phyloP scores from a whole-genome alignment of 257 asterid genomes.

The Striga asiatica region DNA sequence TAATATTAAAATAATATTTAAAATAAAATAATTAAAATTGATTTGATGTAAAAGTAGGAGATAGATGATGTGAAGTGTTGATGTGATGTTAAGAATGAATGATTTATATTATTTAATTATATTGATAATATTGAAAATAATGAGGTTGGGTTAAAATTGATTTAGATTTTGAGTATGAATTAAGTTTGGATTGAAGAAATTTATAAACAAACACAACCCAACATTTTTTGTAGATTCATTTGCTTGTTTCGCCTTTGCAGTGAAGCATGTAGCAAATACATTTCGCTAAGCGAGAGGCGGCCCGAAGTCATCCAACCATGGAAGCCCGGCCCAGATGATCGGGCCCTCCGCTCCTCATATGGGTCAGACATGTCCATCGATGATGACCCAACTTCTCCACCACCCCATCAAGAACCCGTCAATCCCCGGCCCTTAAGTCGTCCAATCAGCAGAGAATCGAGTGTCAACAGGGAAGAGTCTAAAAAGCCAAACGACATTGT shows the following conservation, averaged over 20 bases:
- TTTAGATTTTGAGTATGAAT: too few species aligned
- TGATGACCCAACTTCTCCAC: slow-evolving; percentile 28
- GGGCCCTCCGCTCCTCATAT: slow-evolving; percentile 43
- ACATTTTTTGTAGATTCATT: too few species aligned
- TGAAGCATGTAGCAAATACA: slow-evolving; percentile 68
- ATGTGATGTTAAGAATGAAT: too few species aligned
- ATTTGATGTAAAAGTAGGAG: too few species aligned
- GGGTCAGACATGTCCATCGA: slow-evolving; percentile 48
- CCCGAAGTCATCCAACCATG: slow-evolving; percentile 44
- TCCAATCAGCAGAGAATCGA: slow-evolving; percentile 24
- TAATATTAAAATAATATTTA: too few species aligned
- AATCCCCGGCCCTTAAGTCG: slow-evolving; percentile 14
- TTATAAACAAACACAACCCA: too few species aligned
- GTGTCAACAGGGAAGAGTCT: slow-evolving; percentile 23
- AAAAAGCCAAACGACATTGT: slow-evolving; percentile 9
- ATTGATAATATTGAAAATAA: too few species aligned
- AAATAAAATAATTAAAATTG: too few species aligned
- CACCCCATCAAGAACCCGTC: slow-evolving; percentile 21
- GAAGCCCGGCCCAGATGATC: slow-evolving; percentile 34
- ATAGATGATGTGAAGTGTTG: too few species aligned
- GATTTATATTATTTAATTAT: too few species aligned
- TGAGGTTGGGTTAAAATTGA: too few species aligned
- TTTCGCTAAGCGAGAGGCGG: slow-evolving; percentile 49
- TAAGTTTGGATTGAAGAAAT: too few species aligned
- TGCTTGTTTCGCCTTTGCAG: slow-evolving; percentile 34